Percentiles rank a stretch among this genome's conserved stretches.
Conservation (phyloP, 2,329 filamentous ascomycete genomes). For the Monosporascus sp. region DNA sequence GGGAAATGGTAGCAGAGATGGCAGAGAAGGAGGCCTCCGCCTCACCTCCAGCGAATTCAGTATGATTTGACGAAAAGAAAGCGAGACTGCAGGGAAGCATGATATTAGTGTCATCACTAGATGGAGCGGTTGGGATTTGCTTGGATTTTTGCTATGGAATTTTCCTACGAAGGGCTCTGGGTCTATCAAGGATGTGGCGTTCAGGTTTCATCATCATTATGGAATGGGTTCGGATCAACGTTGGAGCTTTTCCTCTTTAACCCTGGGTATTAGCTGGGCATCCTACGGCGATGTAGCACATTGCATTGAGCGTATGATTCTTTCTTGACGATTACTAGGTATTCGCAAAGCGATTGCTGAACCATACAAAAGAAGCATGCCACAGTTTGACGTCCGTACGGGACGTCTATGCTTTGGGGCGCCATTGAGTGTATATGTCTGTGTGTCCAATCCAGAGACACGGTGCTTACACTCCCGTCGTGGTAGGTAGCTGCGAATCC, state of each 20-base stretch:
- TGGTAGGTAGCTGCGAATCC: too few species aligned
- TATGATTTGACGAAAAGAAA: slow-evolving; percentile 5
- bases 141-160: not conserved
- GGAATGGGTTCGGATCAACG: not conserved
- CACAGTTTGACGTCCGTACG: too few species aligned
- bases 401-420: too few species aligned
- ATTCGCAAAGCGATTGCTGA: too few species aligned
- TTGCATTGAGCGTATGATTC: too few species aligned
- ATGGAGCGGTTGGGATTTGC: not conserved
- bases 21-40: slow-evolving; percentile 38
- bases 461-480: too few species aligned
- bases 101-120: not conserved
- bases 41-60: slow-evolving; percentile 9
- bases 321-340: too few species aligned
- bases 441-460: too few species aligned
- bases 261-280: too few species aligned
- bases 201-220: not conserved
- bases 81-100: not conserved
- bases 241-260: not conserved
- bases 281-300: too few species aligned
- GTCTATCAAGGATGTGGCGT: not conserved
- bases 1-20: slow-evolving; percentile 60
- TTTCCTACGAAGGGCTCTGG: not conserved
- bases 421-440: too few species aligned
- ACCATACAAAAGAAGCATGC: too few species aligned